Percentiles rank a stretch among this genome's conserved stretches.
These are phyloP conservation scores for Tolypocladium nubicola DNA, from an alignment of 2,329 filamentous ascomycete species.

Conservation along the genomic window DNA sequence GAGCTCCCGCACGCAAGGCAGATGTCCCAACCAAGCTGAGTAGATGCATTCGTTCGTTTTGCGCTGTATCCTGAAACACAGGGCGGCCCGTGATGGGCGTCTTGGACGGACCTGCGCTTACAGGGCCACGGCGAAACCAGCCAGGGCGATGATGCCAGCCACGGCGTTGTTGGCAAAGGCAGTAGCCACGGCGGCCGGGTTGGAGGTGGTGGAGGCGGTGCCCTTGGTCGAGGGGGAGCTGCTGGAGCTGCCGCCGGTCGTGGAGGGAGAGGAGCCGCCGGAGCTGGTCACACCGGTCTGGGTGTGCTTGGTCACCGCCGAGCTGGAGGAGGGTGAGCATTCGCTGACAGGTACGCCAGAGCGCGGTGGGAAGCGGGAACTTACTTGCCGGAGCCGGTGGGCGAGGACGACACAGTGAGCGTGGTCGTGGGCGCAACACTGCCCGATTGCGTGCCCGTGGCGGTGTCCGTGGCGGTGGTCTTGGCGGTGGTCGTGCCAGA, in stretches of 20 bases:
- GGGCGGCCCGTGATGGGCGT: neutral
- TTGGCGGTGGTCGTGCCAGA: neutral
- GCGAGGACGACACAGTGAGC: neutral
- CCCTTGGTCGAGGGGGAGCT: neutral
- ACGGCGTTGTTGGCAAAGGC: conserved; percentile 8
- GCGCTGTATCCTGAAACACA: too few species aligned
- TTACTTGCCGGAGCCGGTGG: neutral
- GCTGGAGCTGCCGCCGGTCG: neutral
- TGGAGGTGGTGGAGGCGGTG: conserved; percentile 4
- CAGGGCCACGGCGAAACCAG: conserved; percentile 10
- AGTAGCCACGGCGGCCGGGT: conserved; percentile 11
- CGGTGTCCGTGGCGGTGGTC: neutral
- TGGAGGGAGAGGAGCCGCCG: neutral
- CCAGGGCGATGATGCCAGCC: conserved; percentile 10
- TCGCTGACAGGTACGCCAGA: neutral
- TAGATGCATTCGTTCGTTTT: too few species aligned
- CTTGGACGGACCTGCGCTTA: neutral
- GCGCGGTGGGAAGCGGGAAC: neutral
- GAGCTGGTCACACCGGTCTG: neutral
- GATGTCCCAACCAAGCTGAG: neutral
- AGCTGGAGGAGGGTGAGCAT: neutral
- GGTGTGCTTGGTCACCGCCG: neutral
- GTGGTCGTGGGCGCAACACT: neutral
- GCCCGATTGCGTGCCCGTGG: neutral
- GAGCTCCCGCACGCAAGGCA: too few species aligned